Conservation (phyloP, 768 basidiomycete species). For the Podaxis sp. region DNA sequence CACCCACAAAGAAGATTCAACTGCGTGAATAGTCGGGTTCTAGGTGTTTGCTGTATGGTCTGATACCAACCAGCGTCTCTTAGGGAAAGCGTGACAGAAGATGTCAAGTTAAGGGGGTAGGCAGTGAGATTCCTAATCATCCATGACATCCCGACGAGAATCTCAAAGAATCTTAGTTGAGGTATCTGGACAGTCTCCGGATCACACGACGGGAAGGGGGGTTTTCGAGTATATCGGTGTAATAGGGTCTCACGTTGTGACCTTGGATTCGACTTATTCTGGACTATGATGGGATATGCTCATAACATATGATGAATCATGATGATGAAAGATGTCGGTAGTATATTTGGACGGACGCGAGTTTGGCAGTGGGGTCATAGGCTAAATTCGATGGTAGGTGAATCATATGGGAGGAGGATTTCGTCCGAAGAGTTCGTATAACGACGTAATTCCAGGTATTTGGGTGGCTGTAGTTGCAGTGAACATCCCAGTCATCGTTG, state of each 20-base stretch:
- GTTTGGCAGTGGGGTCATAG: neutral
- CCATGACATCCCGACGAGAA: neutral
- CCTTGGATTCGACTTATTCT: neutral
- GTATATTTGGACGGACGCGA: constrained; percentile 3
- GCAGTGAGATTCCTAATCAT: neutral
- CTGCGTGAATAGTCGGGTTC: neutral
- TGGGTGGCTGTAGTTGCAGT: neutral
- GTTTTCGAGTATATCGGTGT: neutral
- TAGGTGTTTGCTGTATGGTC: neutral
- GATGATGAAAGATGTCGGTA: neutral
- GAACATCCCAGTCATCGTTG: neutral
- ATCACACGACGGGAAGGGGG: neutral
- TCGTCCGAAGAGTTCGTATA: constrained; percentile 4
- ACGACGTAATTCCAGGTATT: neutral
- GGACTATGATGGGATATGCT: neutral
- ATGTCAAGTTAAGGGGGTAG: neutral
- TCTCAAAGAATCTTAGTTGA: neutral
- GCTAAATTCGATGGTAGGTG: neutral
- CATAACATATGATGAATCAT: neutral
- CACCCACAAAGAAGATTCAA: neutral
- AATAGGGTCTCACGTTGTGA: neutral
- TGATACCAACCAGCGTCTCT: neutral
- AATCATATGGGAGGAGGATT: neutral
- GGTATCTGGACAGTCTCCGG: constrained; percentile 7
- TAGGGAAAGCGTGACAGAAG: neutral